These are phyloP conservation scores for Termitomyces eurrhizus DNA, from an alignment of 768 basidiomycete genomes.

Conservation along the genomic window DNA sequence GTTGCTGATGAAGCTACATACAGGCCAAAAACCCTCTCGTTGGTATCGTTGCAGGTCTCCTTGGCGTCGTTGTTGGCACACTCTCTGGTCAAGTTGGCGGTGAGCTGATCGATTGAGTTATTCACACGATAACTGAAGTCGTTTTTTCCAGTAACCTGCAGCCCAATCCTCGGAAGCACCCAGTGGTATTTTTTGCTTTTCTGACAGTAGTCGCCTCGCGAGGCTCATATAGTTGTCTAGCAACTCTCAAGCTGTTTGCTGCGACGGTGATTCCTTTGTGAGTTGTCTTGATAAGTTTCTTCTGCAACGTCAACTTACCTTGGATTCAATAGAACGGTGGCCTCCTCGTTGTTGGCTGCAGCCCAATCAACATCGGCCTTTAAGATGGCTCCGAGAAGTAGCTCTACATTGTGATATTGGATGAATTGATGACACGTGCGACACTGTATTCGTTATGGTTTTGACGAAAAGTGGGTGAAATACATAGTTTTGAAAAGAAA, in stretches of 20 bases:
- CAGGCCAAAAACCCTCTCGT: slow-evolving; percentile 7
- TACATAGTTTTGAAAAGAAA: not conserved
- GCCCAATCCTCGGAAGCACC: slow-evolving; percentile 7
- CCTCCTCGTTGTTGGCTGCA: slow-evolving; percentile 15
- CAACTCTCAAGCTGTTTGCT: slow-evolving; percentile 18
- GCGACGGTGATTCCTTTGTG: slow-evolving; percentile 17
- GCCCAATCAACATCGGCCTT: slow-evolving; percentile 17
- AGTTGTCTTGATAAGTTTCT: not conserved
- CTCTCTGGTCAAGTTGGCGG: slow-evolving; percentile 13
- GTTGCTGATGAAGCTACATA: not conserved
- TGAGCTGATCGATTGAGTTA: not conserved
- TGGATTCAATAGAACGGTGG: slow-evolving; percentile 9
- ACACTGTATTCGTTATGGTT: not conserved
- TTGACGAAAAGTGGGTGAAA: not conserved
- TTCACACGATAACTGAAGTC: not conserved
- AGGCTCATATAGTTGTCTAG: not conserved
- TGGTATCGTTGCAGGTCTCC: slow-evolving; percentile 8
- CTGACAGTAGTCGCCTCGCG: not conserved
- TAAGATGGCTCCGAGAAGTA: not conserved
- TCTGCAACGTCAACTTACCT: not conserved
- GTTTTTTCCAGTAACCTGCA: slow-evolving; percentile 11
- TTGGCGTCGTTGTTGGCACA: not conserved
- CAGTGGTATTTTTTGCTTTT: slow-evolving; percentile 6
- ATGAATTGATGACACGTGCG: not conserved
- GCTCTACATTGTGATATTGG: not conserved